These are phyloP conservation scores for Atkinsonella hypoxylon DNA, from an alignment of 2,329 filamentous ascomycete species.

Conservation along the genomic window DNA sequence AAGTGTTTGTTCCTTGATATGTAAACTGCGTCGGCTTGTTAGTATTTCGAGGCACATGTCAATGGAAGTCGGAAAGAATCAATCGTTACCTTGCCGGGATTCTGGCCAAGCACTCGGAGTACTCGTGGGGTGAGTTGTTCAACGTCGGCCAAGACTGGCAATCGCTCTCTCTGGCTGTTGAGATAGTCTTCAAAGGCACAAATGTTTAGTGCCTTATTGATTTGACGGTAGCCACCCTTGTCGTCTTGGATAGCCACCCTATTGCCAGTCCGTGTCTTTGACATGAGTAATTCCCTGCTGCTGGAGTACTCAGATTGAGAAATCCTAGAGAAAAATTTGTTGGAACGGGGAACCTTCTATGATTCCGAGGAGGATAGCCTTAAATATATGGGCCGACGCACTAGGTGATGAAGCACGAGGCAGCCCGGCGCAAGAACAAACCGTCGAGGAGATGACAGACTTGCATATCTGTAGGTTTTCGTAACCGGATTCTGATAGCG, in stretches of 20 bases:
- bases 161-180: constrained; percentile 19
- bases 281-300: too few relatives aligned
- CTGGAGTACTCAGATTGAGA: too few relatives aligned
- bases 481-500: too few relatives aligned
- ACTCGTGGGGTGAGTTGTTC: constrained; percentile 29
- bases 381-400: too few relatives aligned
- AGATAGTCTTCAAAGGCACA: constrained; percentile 38
- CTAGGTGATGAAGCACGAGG: too few relatives aligned
- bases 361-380: too few relatives aligned
- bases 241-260: not conserved
- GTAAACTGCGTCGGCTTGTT: constrained; percentile 28
- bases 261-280: not conserved
- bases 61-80: not conserved
- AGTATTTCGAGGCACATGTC: not conserved
- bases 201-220: constrained; percentile 34
- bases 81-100: constrained; percentile 27
- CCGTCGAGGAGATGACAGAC: too few relatives aligned
- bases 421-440: too few relatives aligned
- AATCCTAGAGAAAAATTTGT: too few relatives aligned
- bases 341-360: too few relatives aligned
- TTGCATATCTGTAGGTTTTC: too few relatives aligned
- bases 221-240: constrained; percentile 28
- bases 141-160: constrained; percentile 26
- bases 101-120: constrained; percentile 30
- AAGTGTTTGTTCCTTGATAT: constrained; percentile 61